Evolutionary conservation across 164 flowering plant species (phyloP), one percentile per base, ranked within the genome.

Genomic region (Protea cynaroides): DNA sequence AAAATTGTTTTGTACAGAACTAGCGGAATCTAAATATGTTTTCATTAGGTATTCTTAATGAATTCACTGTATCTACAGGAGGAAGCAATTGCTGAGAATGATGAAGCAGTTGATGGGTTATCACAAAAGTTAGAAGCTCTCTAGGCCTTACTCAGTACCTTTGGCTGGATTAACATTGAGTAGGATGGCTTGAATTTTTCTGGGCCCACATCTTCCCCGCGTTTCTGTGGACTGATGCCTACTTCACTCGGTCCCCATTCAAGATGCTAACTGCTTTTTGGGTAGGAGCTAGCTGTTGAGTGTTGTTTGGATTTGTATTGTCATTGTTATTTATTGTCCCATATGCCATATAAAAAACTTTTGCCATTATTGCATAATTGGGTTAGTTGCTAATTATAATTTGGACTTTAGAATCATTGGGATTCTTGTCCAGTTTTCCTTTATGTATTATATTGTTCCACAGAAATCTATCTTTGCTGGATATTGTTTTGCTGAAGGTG

Each of bases 81-180:
- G 52, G 83, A 77, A 47, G 25, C 80, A 53, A 78, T 75, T 60
- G 61, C 51, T 15, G 87, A 80, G 72, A 71, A 49, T 22, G 87
- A 81, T 25, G 83, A 79, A 69, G 67, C 44, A 25, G 74, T 81
- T 7, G 82, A 81, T 59, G 81, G 64, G 24, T 50, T 86, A 62
- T 51, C 81, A 4, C 76, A 76, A n/a, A 74, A 81, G 59, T 64
- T 86, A n/a, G 81, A 74, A 60, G 73, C 76, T 36, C 52, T 49
- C 52, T 18, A 49, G 14, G 21, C 18, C 19, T 49, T n/a, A 49
- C n/a, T 49, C 19, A 29, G 52, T 49, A 49, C 52, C 18, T 49
- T 0, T 44, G 52, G 19, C 17, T 18, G 19, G 52, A 49, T 49
- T 49, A 29, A 29, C 34, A 29, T 49, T 49, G 52, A 49, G 52